phyloP scores from a whole-genome alignment of 1,139 yeast species.

The Wickerhamomyces sp. region DNA sequence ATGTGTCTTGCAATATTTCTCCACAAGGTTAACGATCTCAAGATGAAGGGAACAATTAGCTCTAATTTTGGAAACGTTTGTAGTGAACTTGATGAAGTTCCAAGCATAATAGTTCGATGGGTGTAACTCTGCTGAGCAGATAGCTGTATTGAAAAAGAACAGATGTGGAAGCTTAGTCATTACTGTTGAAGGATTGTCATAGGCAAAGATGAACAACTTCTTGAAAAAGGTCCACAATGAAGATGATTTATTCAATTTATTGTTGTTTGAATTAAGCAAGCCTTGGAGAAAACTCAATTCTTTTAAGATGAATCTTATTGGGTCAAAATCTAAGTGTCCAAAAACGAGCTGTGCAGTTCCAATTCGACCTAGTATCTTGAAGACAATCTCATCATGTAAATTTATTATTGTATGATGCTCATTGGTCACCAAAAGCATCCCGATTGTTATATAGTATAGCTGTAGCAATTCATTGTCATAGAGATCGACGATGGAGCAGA shows the following conservation, averaged over 20 bases:
- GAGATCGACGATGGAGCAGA: background rate
- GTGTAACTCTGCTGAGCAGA: constrained; percentile 30
- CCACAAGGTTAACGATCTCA: constrained; percentile 16
- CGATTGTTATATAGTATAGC: constrained; percentile 27
- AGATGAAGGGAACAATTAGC: constrained; percentile 1
- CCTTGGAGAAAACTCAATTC: constrained; percentile 26
- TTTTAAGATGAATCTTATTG: constrained; percentile 12
- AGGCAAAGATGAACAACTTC: constrained; percentile 22
- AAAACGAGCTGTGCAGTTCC: background rate
- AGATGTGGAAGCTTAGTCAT: background rate
- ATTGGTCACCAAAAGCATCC: constrained; percentile 34
- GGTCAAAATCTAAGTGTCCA: constrained; percentile 10
- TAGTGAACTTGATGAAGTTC: constrained; percentile 32
- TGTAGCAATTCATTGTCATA: constrained; percentile 1
- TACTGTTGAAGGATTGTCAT: background rate
- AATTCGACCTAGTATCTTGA: constrained; percentile 2
- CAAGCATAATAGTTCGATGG: constrained; percentile 41
- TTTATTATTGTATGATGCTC: constrained; percentile 34
- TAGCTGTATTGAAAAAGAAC: constrained; percentile 17
- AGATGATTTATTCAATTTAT: constrained; percentile 39
- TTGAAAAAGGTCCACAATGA: constrained; percentile 36
- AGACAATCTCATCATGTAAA: constrained; percentile 24
- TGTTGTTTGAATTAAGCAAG: constrained; percentile 31
- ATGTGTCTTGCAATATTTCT: constrained; percentile 30
- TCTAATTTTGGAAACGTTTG: constrained; percentile 18